Base-by-base conservation (phyloP, 495 filamentous ascomycete species). In the Cercophora samala region DNA sequence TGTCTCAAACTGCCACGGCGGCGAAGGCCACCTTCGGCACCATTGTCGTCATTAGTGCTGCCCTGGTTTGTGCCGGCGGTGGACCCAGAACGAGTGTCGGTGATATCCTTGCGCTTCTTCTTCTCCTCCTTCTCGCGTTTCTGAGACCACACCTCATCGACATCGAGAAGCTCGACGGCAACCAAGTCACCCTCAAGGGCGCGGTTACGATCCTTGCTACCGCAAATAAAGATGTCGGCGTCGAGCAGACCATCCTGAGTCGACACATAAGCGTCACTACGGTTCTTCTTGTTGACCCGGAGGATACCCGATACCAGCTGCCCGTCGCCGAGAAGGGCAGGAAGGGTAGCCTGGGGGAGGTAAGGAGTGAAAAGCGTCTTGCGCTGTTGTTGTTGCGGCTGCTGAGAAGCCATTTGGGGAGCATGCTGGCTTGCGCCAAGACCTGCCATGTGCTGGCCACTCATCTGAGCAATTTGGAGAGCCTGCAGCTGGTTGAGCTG, bases 121-220 rank as follows among this genome's bases (percentile, higher is more conserved):
- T 99, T 99, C 73, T 99, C 95, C 77, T 99, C 95, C 75, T 99
- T 99, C 76, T 99, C 95, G 23, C 92, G 91, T 83, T 99, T 99
- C 80, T 99, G 95, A 18, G 89, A 87, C 95, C 95, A 99, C 11
- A 99, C 95, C 73, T 99, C 95, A 76, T 98, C 95, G 2, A 99
- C 95, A 75, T 99, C 95, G 26, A 99, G 89, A 21, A 99, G 89
- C 76, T 99, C 95, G 63, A 99, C 88, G 32, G 95, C 95, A 62
- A 99, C 95, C 63, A 94, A 85, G 75, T 99, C 95, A 66, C 95
- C 95, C 79, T 98, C 95, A 25, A 99, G 83, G 32, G 95, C 95
- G 73, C 95, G 89, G 75, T 99, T 99, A 46, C 95, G 88, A 73
- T 99, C 95, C 76, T 99, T 99, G 83, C 94, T 97, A 74, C 95